Evolutionary conservation across 1,139 yeast genomes (phyloP).

Genomic region (Yamadazyma jaroonii): DNA sequence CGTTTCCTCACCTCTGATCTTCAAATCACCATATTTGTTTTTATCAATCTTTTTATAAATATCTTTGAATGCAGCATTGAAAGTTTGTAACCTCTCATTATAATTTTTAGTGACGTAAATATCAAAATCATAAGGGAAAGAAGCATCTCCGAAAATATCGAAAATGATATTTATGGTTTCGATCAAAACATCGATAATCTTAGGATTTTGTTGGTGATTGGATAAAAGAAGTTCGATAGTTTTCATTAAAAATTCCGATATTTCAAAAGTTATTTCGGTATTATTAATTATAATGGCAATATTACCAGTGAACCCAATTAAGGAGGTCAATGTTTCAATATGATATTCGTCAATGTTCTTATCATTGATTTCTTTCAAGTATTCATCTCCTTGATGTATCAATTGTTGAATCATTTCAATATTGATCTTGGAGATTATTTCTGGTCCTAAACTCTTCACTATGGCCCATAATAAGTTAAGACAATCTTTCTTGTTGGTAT

Average conservation of each 20-base stretch:
- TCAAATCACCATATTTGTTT: conserved; percentile 54
- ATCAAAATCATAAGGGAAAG: conserved; percentile 61
- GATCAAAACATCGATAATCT: conserved; percentile 40
- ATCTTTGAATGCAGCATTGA: conserved; percentile 49
- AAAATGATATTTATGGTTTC: conserved; percentile 66
- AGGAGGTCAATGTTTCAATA: conserved; percentile 23
- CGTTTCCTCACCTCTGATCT: conserved; percentile 67
- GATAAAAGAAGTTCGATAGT: conserved; percentile 20
- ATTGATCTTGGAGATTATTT: conserved; percentile 21
- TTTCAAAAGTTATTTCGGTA: conserved; percentile 40
- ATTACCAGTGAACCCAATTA: conserved; percentile 54
- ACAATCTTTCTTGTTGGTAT: conserved; percentile 37
- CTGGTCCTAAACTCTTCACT: conserved; percentile 42
- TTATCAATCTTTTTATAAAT: conserved; percentile 68
- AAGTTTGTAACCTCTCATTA: conserved; percentile 36
- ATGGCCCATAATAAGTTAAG: conserved; percentile 65
- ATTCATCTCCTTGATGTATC: conserved; percentile 18
- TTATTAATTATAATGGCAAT: conserved; percentile 51
- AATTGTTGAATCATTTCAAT: conserved; percentile 24
- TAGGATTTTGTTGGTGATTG: conserved; percentile 16
- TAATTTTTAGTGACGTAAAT: conserved; percentile 63
- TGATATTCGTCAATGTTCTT: conserved; percentile 16
- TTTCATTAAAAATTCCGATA: conserved; percentile 46
- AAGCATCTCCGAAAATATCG: conserved; percentile 79
- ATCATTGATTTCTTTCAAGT: conserved; percentile 8